Conservation (phyloP, 139 green algal genomes). For the Pseudopediastrum boryanum region DNA sequence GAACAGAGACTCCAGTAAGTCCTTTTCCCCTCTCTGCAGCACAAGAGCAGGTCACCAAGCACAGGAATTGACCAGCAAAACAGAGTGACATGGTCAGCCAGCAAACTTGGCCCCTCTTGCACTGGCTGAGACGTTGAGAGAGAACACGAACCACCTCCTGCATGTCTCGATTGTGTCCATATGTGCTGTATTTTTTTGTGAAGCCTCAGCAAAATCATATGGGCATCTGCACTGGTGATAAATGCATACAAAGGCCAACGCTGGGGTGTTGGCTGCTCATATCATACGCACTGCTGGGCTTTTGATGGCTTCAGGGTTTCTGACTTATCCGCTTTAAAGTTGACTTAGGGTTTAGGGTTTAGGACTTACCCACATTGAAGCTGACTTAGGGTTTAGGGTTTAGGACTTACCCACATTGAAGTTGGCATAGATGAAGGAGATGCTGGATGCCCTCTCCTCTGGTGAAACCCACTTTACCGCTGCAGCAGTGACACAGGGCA, state of each 20-base stretch:
- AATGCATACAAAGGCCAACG: background rate
- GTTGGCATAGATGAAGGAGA: slow-evolving; percentile 59
- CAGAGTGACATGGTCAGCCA: no score
- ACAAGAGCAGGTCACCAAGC: background rate
- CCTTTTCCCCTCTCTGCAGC: background rate
- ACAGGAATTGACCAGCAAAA: no score
- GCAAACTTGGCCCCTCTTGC: no score
- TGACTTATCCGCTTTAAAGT: background rate
- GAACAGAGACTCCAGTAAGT: background rate
- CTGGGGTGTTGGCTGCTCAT: background rate
- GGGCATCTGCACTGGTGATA: background rate
- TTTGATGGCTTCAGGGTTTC: background rate
- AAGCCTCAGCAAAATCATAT: background rate
- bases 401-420: slow-evolving; percentile 66
- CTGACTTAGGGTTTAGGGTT: background rate
- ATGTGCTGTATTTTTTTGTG: background rate
- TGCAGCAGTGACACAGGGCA: slow-evolving; percentile 65
- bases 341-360: background rate
- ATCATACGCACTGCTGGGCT: no score
- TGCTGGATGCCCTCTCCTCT: slow-evolving; percentile 27
- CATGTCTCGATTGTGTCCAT: no score
- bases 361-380: background rate
- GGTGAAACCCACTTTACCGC: slow-evolving; percentile 61
- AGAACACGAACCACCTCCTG: no score
- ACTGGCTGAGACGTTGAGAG: no score